These are phyloP conservation scores for Cymodocea nodosa DNA, from an alignment of 116 monocot genomes.

Conservation along the genomic window DNA sequence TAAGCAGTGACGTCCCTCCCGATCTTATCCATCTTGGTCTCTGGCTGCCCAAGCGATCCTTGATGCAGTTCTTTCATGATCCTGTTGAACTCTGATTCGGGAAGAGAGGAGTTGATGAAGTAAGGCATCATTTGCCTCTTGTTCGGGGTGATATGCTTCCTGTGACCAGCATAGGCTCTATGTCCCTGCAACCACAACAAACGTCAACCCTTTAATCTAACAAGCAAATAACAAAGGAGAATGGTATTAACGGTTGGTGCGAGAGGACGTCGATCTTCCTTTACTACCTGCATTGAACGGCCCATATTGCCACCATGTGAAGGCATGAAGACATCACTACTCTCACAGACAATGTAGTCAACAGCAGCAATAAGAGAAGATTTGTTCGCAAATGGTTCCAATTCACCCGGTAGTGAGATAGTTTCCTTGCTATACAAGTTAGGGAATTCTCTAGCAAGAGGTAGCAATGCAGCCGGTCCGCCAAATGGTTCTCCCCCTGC, in stretches of 20 bases:
- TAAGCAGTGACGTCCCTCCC: conserved; percentile 80
- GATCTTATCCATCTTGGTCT: conserved; percentile 32
- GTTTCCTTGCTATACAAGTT: conserved; percentile 67
- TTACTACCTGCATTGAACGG: conserved; percentile 47
- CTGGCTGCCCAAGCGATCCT: conserved; percentile 64
- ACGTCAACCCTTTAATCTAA: no score
- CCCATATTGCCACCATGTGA: conserved; percentile 99
- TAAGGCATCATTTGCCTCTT: conserved; percentile 76
- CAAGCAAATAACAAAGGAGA: no score
- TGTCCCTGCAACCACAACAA: conserved; percentile 31
- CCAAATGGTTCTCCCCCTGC: conserved; percentile 91
- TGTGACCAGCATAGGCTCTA: conserved; percentile 72
- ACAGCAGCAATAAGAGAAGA: conserved; percentile 84
- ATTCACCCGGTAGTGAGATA: conserved; percentile 46
- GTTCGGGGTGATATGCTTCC: conserved; percentile 81
- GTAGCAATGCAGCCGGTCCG: conserved; percentile 40
- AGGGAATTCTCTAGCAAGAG: conserved; percentile 50
- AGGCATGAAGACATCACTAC: conserved; percentile 87
- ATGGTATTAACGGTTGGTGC: neutral
- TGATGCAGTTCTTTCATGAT: conserved; percentile 63
- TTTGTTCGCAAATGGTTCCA: conserved; percentile 46
- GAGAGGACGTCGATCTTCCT: neutral
- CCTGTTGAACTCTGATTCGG: conserved; percentile 55
- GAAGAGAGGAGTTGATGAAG: conserved; percentile 45
- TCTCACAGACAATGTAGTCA: conserved; percentile 84